Base-by-base conservation (phyloP, 2,329 filamentous ascomycete species). In the Pseudomassariella vexata region DNA sequence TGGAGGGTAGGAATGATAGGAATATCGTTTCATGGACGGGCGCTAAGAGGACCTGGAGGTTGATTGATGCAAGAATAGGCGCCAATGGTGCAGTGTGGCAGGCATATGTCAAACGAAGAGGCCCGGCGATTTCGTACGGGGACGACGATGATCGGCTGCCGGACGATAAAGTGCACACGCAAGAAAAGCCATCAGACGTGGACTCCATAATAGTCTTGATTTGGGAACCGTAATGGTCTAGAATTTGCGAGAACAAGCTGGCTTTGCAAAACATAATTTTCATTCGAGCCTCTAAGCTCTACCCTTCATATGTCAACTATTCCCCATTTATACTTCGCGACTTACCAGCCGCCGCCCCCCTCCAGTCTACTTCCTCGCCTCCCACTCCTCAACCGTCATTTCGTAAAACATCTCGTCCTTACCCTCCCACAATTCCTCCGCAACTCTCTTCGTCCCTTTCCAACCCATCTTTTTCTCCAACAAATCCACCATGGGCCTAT, bases 61-160 rank as follows among this genome's bases (percentile, higher is more conserved):
- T 70, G 34, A 35, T 66, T 24, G 64, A 70, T 41, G 54, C 62
- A 9, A 49, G 48, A 4, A 41, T 50, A 1, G 52, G 50, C 3
- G 40, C 50, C 2, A 42, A 54, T 12, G 62, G 64, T 7, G 52
- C 56, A 24, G 59, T 69, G 3, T 63, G 64, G 63, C 66, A 70
- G 51, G 63, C 62, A 0, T 70, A 70, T 25, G 46, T 66, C 12
- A 65, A 62, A 48, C 46, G 32, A 22, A 31, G 30, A 14, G 44
- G 41, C 9, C 34, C 30, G 15, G 28, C 34, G 5, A 36, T 34
- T 11, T 19, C 33, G 14, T 42, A 39, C 15, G 42, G 36, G n/a
- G 41, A 49, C 9, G 28, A 43, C 22, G 41, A 46, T 23, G 32
- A 40, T 7, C 27, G 39, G 33, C 5, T 32, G 9, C 19, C 37